Conservation (phyloP, 2,329 filamentous ascomycete genomes). For the Thermomyces lanuginosus region DNA sequence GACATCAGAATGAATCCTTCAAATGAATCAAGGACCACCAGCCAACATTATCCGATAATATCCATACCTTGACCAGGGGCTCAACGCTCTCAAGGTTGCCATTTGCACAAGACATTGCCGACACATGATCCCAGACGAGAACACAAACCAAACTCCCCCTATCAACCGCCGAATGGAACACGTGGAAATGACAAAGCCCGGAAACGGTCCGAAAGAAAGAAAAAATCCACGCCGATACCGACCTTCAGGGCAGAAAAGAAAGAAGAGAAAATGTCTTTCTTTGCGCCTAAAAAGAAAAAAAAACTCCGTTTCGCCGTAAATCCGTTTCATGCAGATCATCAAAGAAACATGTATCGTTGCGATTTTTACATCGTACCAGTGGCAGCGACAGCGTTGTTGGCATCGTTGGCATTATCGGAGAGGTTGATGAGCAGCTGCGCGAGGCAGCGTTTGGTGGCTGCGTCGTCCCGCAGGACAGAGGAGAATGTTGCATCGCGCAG, state of each 20-base stretch:
- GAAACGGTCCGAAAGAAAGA: no score
- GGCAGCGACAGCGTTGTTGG: slow-evolving; percentile 19
- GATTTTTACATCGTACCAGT: slow-evolving; percentile 25
- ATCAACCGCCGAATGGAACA: no score
- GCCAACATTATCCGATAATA: no score
- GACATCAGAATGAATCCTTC: no score
- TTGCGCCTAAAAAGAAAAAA: slow-evolving; percentile 17
- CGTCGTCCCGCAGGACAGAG: slow-evolving; percentile 87
- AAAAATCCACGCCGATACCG: no score
- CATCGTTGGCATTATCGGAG: slow-evolving; percentile 64
- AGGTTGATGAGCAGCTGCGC: slow-evolving; percentile 95
- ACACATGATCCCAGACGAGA: no score
- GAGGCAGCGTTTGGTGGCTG: slow-evolving; percentile 90
- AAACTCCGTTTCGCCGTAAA: slow-evolving; percentile 23
- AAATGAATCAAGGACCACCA: no score
- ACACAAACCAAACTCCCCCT: no score
- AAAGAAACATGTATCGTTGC: slow-evolving; percentile 17
- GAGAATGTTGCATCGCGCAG: slow-evolving; percentile 96
- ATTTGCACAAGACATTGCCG: no score
- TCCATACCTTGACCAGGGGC: no score
- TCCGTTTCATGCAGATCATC: slow-evolving; percentile 28
- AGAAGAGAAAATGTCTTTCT: slow-evolving; percentile 6
- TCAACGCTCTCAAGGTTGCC: no score
- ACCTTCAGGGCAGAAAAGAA: slow-evolving; percentile 4
- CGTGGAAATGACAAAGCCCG: slow-evolving; percentile 7